These are phyloP conservation scores for Cudoniella acicularis DNA, from an alignment of 495 filamentous ascomycete genomes.

Conservation along the genomic window DNA sequence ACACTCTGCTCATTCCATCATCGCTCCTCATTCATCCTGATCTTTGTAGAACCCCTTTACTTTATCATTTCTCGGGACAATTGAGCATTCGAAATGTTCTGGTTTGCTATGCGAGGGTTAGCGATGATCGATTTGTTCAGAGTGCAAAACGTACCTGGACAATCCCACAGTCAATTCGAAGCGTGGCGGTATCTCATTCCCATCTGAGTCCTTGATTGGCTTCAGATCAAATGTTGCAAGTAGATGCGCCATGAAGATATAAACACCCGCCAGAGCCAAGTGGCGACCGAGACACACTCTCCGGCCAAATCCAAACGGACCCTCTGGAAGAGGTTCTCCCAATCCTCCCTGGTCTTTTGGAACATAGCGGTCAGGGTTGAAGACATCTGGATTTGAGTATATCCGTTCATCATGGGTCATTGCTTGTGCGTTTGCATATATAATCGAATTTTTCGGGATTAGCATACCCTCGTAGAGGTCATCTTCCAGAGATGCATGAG, in stretches of 20 bases:
- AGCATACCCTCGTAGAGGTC: conserved; percentile 41
- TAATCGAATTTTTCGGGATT: conserved; percentile 41
- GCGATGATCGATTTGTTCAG: no score
- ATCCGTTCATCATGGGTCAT: conserved; percentile 39
- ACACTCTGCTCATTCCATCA: no score
- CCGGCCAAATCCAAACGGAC: conserved; percentile 52
- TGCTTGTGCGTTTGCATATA: conserved; percentile 45
- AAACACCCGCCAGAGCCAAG: conserved; percentile 15
- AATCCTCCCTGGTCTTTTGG: conserved; percentile 38
- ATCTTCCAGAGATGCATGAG: conserved; percentile 32
- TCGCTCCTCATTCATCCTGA: no score
- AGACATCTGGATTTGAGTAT: conserved; percentile 37
- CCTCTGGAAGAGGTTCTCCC: conserved; percentile 45
- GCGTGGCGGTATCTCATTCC: conserved; percentile 9
- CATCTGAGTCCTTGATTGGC: conserved; percentile 7
- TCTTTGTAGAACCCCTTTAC: no score
- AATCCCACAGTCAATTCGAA: conserved; percentile 6
- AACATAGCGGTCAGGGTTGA: conserved; percentile 44
- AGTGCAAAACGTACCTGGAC: no score
- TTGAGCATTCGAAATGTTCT: no score
- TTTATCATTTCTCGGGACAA: no score
- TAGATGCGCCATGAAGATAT: conserved; percentile 12
- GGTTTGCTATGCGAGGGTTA: no score
- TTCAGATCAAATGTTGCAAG: conserved; percentile 13
- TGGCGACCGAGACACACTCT: conserved; percentile 16